Evolutionary conservation across 768 basidiomycete genomes (phyloP).

Genomic region (Mycena metata): DNA sequence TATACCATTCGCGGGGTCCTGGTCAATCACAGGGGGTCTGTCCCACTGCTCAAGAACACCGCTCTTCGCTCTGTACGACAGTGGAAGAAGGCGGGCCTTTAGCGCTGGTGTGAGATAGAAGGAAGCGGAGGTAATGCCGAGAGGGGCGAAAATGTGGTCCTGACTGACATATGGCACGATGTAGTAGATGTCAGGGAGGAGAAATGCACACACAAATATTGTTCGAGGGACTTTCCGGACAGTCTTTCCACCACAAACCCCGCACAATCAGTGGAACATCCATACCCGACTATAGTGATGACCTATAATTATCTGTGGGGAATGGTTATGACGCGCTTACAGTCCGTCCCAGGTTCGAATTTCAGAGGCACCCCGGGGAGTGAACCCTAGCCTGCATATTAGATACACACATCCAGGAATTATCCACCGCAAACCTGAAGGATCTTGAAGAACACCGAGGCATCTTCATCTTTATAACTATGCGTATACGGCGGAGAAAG

Average conservation of each 20-base stretch:
- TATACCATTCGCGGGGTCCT: constrained; percentile 38
- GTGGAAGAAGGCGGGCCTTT: constrained; percentile 28
- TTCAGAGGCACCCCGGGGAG: constrained; percentile 44
- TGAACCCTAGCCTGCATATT: constrained; percentile 32
- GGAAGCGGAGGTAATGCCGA: constrained; percentile 39
- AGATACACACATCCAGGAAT: too few species aligned
- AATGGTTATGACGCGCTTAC: constrained; percentile 26
- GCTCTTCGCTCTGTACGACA: constrained; percentile 33
- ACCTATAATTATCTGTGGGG: background rate
- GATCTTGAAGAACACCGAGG: constrained; percentile 42
- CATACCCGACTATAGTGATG: constrained; percentile 36
- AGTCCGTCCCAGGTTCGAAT: constrained; percentile 45
- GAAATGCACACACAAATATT: constrained; percentile 45
- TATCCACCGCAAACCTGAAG: constrained; percentile 37
- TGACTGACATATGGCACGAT: background rate
- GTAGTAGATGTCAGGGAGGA: constrained; percentile 10
- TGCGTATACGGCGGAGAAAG: constrained; percentile 33
- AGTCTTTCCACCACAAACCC: constrained; percentile 49
- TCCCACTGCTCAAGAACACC: constrained; percentile 32
- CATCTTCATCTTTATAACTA: constrained; percentile 44
- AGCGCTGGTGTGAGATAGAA: constrained; percentile 40
- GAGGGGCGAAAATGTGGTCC: constrained; percentile 40
- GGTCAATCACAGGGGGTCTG: constrained; percentile 25
- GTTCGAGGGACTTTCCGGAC: constrained; percentile 45
- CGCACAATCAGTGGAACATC: constrained; percentile 40